Percentiles rank a stretch among this genome's conserved stretches.
Evolutionary conservation across 345 rosid species (phyloP).

Genomic region (Erodium maritimum): DNA sequence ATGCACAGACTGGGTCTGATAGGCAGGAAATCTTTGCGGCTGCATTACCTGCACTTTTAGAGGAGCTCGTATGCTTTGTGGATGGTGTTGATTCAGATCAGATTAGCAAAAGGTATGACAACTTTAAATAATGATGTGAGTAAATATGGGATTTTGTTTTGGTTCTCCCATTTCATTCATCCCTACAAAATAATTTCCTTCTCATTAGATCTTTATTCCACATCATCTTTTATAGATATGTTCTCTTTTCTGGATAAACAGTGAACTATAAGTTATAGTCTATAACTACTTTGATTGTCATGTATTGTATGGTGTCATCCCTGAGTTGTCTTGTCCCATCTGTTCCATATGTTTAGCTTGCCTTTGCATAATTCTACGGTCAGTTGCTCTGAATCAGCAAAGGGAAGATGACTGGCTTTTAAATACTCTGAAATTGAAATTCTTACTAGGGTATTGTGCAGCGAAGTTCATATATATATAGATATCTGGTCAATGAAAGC

Average conservation of each 20-base stretch:
- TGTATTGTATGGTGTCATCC: not conserved
- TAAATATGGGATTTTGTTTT: not conserved
- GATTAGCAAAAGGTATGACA: constrained; percentile 57
- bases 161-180: not conserved
- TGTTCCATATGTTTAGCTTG: not conserved
- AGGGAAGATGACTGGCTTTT: not conserved
- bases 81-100: constrained; percentile 63
- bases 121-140: not conserved
- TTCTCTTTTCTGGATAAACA: too few relatives aligned
- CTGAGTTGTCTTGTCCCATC: not conserved
- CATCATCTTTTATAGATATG: not conserved
- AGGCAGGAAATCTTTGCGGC: constrained; percentile 85
- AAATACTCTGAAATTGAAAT: not conserved
- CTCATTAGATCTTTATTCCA: not conserved
- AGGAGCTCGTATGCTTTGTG: constrained; percentile 81
- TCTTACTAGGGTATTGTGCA: not conserved
- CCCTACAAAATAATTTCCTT: not conserved
- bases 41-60: constrained; percentile 86
- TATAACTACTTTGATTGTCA: not conserved
- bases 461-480: constrained; percentile 3
- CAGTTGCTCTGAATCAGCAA: not conserved
- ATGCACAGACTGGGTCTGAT: constrained; percentile 66
- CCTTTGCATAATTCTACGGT: not conserved
- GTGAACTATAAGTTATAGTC: too few relatives aligned
- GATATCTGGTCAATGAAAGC: not conserved